Base-by-base conservation (phyloP, 495 filamentous ascomycete species). In the Xeromyces bisporus region DNA sequence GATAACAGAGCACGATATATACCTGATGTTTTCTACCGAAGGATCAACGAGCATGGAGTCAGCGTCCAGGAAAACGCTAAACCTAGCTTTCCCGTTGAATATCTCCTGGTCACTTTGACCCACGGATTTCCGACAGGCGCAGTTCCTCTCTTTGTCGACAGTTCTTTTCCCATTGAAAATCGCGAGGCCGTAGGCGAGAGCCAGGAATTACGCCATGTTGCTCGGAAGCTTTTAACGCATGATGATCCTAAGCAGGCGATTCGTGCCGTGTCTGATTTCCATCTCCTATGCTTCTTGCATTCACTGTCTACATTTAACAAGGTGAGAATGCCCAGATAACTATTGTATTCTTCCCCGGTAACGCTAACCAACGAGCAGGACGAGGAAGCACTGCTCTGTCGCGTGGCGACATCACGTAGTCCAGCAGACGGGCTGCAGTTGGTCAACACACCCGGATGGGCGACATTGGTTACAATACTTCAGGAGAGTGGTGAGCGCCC, bases 21-120 rank as follows among this genome's bases (percentile, higher is more conserved):
- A 25, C 89, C 91, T 2, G 89, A 99, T 40, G 89, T 99, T 10
- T 96, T 96, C 58, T 99, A 86, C 55, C 74, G 89, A 28, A 69
- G 74, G 33, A 85, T 93, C 46, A 96, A 99, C 50, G 86, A 96
- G 48, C 92, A 99, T 44, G 91, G 91, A 5, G 80, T 76, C 32
- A 92, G 80, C 44, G 89, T 96, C 2, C 91, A 93, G 49, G 81
- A 96, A 45, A 96, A 93, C 46, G 89, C 91, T 16, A 94, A 93
- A 46, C 89, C 91, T 2, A 70, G 75, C 28, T 99, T 99, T 50
- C 89, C 89, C 0, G 87, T 93, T 18, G 91, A 96, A 44, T 99
- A 94, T 50, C 67, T 99, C 18, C 72, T 94, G 18, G 81, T 94
- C 32, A 94, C 89, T 5, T 68, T 99, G 25, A 99, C 89, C 6